Evolutionary conservation across 2,329 filamentous ascomycete genomes (phyloP).

Genomic region (Reticulascus tulasneorum): DNA sequence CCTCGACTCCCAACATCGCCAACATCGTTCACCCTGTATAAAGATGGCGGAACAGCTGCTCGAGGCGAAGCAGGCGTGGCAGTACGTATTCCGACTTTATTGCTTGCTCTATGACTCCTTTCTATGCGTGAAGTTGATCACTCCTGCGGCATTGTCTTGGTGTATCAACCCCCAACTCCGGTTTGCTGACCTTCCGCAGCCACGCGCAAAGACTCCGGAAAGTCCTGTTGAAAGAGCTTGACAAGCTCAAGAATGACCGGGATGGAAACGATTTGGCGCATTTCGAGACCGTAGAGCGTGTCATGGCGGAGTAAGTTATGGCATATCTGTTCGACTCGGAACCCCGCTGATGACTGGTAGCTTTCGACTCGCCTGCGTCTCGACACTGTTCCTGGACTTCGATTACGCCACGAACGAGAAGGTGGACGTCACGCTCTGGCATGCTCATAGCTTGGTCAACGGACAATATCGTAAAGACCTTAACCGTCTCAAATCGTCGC

Average conservation of each 20-base stretch:
- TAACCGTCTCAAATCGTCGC: slow-evolving; percentile 47
- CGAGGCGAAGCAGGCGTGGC: slow-evolving; percentile 33
- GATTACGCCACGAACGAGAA: slow-evolving; percentile 58
- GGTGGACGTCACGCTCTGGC: slow-evolving; percentile 73
- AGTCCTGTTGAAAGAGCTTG: slow-evolving; percentile 37
- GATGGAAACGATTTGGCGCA: slow-evolving; percentile 34
- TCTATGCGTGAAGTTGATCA: no score
- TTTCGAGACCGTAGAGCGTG: slow-evolving; percentile 39
- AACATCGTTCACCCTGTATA: background rate
- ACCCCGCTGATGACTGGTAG: slow-evolving; percentile 33
- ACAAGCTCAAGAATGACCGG: slow-evolving; percentile 33
- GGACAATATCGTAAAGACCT: slow-evolving; percentile 70
- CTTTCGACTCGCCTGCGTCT: slow-evolving; percentile 68
- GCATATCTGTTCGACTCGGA: slow-evolving; percentile 3
- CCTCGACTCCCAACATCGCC: slow-evolving; percentile 7
- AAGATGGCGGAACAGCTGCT: slow-evolving; percentile 10
- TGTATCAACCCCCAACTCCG: no score
- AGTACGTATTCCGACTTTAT: slow-evolving; percentile 25
- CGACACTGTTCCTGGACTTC: slow-evolving; percentile 69
- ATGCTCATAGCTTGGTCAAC: slow-evolving; percentile 73
- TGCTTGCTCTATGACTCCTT: no score
- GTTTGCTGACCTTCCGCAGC: slow-evolving; percentile 25
- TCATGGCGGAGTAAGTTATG: slow-evolving; percentile 36
- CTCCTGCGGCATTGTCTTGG: no score
- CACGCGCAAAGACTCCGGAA: slow-evolving; percentile 39